phyloP scores from a whole-genome alignment of 73 alveolate species.

The Symbiodinium pilosum region DNA sequence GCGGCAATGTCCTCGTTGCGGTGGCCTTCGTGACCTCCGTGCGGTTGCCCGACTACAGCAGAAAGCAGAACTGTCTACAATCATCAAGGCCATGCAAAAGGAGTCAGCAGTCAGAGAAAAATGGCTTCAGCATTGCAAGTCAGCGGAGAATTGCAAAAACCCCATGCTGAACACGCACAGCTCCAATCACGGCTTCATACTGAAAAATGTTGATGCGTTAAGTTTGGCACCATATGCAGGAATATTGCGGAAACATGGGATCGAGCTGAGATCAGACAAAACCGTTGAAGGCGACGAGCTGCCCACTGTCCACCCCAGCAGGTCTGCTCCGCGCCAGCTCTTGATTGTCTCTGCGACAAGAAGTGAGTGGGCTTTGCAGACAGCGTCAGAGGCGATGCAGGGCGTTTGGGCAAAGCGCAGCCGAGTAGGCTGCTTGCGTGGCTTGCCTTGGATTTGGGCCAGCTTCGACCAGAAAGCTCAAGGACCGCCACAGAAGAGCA shows the following conservation, averaged over 20 bases:
- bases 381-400: background rate
- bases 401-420: background rate
- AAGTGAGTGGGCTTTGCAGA: background rate
- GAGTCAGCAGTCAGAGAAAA: background rate
- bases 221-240: background rate
- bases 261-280: background rate
- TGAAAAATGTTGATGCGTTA: background rate
- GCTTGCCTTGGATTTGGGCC: background rate
- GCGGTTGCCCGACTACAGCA: background rate
- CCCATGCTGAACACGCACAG: background rate
- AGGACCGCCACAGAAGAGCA: background rate
- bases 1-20: background rate
- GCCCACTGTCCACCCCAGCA: background rate
- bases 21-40: background rate
- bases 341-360: background rate
- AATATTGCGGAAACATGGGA: background rate
- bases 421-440: background rate
- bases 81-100: background rate
- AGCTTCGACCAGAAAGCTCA: background rate
- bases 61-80: background rate
- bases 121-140: constrained; percentile 9
- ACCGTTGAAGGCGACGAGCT: background rate
- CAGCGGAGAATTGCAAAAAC: background rate
- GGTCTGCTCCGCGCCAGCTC: background rate
- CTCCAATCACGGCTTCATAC: background rate